Evolutionary conservation across 768 basidiomycete species (phyloP), one percentile per base, ranked within the genome.

Genomic region (Gloeopeniophorella convolvens): DNA sequence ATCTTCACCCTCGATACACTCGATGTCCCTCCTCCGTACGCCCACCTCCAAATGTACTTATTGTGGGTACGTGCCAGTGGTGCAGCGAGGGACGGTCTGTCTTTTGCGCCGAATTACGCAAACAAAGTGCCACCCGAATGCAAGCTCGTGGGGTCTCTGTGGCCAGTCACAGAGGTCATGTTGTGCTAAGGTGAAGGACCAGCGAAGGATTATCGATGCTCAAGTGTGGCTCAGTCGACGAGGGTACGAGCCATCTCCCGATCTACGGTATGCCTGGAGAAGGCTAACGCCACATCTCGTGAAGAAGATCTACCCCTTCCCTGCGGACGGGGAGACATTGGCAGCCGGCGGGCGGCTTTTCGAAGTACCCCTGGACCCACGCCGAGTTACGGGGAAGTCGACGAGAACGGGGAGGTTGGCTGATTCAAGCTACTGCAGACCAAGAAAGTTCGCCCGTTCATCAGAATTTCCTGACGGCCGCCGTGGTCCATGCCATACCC

Each of bases 281-380:
- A 53, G 45, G 41, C 32, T 54, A 56, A 56, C 54, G 54, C 54
- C 54, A 54, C 54, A 53, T 43, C 44, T 37, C n/a, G n/a, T 33
- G 20, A 16, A 30, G 32, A 27, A 33, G 16, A 45, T 47, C 42
- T 33, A 23, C 44, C 33, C 39, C 48, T 20, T 16, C 20, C 20
- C 16, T 26, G 24, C 5, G 13, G 33, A 26, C 21, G 27, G 18
- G 15, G 11, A 43, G 10, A n/a, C 42, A 27, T 20, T 16, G n/a
- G n/a, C n/a, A n/a, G n/a, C n/a, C n/a, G n/a, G n/a, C n/a, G n/a
- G n/a, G n/a, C n/a, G n/a, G n/a, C n/a, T n/a, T n/a, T n/a, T n/a
- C n/a, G n/a, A n/a, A n/a, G n/a, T n/a, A n/a, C n/a, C n/a, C n/a
- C n/a, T n/a, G n/a, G n/a, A n/a, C n/a, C n/a, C n/a, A n/a, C n/a